Conservation (phyloP, 306 rosid species). For the Cicer cuneatum region DNA sequence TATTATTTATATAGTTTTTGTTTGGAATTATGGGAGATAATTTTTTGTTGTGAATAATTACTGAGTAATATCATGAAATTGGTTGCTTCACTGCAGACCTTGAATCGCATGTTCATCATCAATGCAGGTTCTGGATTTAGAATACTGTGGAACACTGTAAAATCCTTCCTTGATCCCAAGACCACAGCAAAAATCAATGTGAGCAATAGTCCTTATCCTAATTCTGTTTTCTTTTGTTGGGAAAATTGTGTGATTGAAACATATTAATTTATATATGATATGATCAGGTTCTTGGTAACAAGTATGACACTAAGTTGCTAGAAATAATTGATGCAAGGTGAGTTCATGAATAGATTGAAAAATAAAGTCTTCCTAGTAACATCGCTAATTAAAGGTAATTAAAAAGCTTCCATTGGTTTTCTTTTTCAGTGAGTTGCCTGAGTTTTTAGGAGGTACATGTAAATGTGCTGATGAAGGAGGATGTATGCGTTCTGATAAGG, state of each 20-base stretch:
- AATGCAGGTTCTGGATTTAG: constrained; percentile 97
- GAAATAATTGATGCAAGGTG: constrained; percentile 88
- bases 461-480: constrained; percentile 86
- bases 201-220: constrained; percentile 40
- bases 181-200: constrained; percentile 89
- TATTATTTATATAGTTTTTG: constrained; percentile 4
- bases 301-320: constrained; percentile 83
- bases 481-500: constrained; percentile 89
- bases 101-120: constrained; percentile 97
- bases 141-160: constrained; percentile 92
- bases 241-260: constrained; percentile 37
- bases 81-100: constrained; percentile 70
- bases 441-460: constrained; percentile 89
- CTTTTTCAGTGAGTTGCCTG: constrained; percentile 81
- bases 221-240: constrained; percentile 38
- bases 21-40: constrained; percentile 16
- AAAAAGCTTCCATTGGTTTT: constrained; percentile 23
- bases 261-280: constrained; percentile 27
- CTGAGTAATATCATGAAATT: constrained; percentile 46
- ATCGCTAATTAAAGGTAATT: no score
- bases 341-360: constrained; percentile 40
- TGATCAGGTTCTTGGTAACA: constrained; percentile 87
- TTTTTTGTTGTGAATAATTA: constrained; percentile 18
- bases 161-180: constrained; percentile 92
- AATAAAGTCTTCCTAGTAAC: no score